Conservation (phyloP, 441 rosid species). For the Euphorbia celastroides region DNA sequence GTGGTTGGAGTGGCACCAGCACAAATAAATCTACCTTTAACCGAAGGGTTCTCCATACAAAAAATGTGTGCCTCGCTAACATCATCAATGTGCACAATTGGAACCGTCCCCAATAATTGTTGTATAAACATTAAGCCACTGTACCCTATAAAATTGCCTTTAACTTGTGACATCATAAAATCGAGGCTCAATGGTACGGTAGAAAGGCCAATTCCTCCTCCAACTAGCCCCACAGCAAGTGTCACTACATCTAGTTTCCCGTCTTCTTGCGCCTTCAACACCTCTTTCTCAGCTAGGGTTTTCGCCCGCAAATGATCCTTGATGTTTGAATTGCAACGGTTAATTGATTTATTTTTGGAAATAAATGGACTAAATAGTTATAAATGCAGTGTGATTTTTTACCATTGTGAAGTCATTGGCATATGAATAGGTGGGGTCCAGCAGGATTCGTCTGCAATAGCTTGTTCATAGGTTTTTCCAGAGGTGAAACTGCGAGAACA, state of each 20-base stretch:
- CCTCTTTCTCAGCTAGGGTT: constrained; percentile 34
- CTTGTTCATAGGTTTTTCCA: constrained; percentile 20
- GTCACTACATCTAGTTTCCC: constrained; percentile 30
- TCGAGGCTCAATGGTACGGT: constrained; percentile 14
- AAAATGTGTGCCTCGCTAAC: constrained; percentile 40
- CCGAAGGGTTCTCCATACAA: constrained; percentile 34
- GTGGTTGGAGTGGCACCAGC: constrained; percentile 20
- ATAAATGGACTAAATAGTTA: neutral
- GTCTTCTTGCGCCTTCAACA: constrained; percentile 19
- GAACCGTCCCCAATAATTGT: constrained; percentile 30
- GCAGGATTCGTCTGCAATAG: constrained; percentile 33
- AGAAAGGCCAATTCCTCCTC: constrained; percentile 32
- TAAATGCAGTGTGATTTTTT: neutral
- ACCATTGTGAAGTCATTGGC: neutral
- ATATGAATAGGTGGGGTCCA: constrained; percentile 30
- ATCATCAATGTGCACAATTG: constrained; percentile 38
- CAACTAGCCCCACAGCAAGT: constrained; percentile 30
- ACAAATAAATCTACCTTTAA: constrained; percentile 37
- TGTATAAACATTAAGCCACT: constrained; percentile 19
- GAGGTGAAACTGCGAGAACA: constrained; percentile 29
- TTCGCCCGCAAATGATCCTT: constrained; percentile 29
- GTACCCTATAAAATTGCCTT: constrained; percentile 9
- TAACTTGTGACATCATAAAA: constrained; percentile 21
- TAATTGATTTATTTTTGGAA: no score
- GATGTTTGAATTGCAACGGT: neutral